Conservation (phyloP, 2,329 filamentous ascomycete species). For the Colletotrichum sp. region DNA sequence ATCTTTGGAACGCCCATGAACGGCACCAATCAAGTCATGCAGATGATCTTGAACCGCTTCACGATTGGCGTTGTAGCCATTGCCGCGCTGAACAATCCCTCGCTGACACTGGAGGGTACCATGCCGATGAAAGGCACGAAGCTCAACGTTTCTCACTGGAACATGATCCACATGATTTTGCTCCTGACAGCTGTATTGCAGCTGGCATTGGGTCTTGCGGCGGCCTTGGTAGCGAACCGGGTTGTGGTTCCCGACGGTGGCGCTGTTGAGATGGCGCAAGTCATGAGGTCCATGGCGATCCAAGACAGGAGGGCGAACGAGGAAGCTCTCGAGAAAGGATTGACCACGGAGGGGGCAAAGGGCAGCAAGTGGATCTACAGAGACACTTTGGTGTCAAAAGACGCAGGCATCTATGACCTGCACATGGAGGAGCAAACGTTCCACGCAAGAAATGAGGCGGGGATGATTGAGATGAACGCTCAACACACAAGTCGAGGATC, state of each 20-base stretch:
- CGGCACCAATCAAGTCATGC: slow-evolving; percentile 39
- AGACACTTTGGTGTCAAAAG: neutral
- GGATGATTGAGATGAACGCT: slow-evolving; percentile 14
- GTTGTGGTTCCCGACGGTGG: slow-evolving; percentile 27
- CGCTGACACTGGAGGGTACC: slow-evolving; percentile 29
- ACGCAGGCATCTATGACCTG: slow-evolving; percentile 15
- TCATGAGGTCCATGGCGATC: slow-evolving; percentile 20
- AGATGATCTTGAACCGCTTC: slow-evolving; percentile 38
- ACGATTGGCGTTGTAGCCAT: slow-evolving; percentile 39
- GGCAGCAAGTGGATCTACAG: slow-evolving; percentile 17
- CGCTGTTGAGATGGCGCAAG: slow-evolving; percentile 18
- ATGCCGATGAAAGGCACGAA: slow-evolving; percentile 34
- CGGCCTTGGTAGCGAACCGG: slow-evolving; percentile 27
- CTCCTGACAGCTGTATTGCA: slow-evolving; percentile 35
- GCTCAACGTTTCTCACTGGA: slow-evolving; percentile 37
- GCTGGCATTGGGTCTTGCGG: slow-evolving; percentile 28
- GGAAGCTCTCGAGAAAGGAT: neutral
- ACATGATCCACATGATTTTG: slow-evolving; percentile 34
- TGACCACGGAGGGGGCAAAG: neutral
- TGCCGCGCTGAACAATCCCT: slow-evolving; percentile 33
- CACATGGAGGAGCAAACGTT: slow-evolving; percentile 18
- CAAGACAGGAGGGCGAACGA: neutral
- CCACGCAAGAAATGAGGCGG: neutral
- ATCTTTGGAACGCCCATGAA: slow-evolving; percentile 36
- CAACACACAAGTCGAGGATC: neutral